These are phyloP conservation scores for Hypoxylon subgilvum DNA, from an alignment of 495 filamentous ascomycete species.

Conservation along the genomic window DNA sequence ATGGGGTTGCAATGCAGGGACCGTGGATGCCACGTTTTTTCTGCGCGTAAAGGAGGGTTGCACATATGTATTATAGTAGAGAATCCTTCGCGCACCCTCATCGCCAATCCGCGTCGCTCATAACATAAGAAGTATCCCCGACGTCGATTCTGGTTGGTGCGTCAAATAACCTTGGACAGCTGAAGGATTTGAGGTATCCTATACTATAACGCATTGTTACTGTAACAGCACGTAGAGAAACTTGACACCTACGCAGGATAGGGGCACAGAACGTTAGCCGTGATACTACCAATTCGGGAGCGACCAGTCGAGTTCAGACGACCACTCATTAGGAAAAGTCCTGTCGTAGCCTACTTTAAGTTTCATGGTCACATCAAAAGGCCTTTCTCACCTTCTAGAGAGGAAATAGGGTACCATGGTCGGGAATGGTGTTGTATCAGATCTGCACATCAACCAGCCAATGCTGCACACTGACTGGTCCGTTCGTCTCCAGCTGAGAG, in stretches of 20 bases:
- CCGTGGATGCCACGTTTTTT: constrained; percentile 39
- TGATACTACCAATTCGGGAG: not conserved
- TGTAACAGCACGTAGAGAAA: constrained; percentile 5
- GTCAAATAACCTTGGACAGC: not conserved
- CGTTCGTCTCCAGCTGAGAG: constrained; percentile 21
- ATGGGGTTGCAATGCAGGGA: constrained; percentile 34
- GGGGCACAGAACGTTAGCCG: constrained; percentile 2
- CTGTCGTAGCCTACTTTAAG: constrained; percentile 11
- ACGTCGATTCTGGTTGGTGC: constrained; percentile 14
- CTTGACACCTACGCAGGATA: constrained; percentile 19
- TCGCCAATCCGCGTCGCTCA: constrained; percentile 11
- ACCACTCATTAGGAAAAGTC: constrained; percentile 10
- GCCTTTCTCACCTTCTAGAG: constrained; percentile 3
- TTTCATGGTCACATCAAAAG: too few relatives aligned
- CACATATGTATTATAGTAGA: too few relatives aligned
- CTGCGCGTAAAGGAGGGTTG: constrained; percentile 26
- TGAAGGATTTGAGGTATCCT: constrained; percentile 24
- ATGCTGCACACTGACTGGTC: constrained; percentile 22
- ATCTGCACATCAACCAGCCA: constrained; percentile 15
- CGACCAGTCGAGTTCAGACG: constrained; percentile 4
- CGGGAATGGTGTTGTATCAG: constrained; percentile 23
- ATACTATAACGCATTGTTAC: not conserved
- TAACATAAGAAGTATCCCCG: constrained; percentile 7
- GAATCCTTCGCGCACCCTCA: constrained; percentile 29
- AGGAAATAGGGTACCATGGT: constrained; percentile 24